A percentile compares a stretch with the other conserved stretches of the same genome.
These are phyloP conservation scores for Avena sativa DNA, from an alignment of 176 grass and related monocot species.

Conservation along the genomic window DNA sequence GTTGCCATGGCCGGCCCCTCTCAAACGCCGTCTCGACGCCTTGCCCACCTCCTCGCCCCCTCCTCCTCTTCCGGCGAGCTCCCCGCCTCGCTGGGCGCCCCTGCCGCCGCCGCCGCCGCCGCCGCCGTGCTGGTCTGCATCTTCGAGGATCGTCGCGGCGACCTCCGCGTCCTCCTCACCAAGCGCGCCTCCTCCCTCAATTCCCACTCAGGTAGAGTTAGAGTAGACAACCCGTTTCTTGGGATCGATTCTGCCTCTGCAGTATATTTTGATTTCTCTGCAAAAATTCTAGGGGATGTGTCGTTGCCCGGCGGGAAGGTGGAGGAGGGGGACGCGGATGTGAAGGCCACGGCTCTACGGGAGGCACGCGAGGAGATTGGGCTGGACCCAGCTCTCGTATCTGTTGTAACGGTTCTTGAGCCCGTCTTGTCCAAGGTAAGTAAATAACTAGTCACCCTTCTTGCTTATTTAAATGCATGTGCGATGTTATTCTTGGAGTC, in stretches of 20 bases:
- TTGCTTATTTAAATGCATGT: too few relatives aligned
- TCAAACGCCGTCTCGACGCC: too few relatives aligned
- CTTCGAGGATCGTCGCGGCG: conserved; percentile 66
- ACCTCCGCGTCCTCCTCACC: conserved; percentile 81
- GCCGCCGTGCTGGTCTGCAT: conserved; percentile 89
- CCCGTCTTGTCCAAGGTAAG: conserved; percentile 96
- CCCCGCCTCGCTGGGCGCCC: background rate
- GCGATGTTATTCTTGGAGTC: too few relatives aligned
- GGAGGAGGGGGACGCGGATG: conserved; percentile 76
- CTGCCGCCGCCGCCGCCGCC: conserved; percentile 45
- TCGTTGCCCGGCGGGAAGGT: conserved; percentile 90
- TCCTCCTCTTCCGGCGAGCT: too few relatives aligned
- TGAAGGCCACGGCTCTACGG: conserved; percentile 71
- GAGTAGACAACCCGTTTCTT: background rate
- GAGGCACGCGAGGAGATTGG: conserved; percentile 94
- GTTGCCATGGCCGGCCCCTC: too few relatives aligned
- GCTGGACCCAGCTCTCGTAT: conserved; percentile 67
- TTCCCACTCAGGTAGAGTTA: conserved; percentile 64
- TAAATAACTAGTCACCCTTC: conserved; percentile 13
- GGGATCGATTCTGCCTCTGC: background rate
- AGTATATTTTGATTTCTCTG: too few relatives aligned
- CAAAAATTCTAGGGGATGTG: conserved; percentile 71
- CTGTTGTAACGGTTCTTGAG: conserved; percentile 72
- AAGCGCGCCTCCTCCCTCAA: conserved; percentile 82
- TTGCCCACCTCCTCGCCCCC: too few relatives aligned